Evolutionary conservation across 179 eudicot genomes (phyloP).

Genomic region (Silene coronaria): DNA sequence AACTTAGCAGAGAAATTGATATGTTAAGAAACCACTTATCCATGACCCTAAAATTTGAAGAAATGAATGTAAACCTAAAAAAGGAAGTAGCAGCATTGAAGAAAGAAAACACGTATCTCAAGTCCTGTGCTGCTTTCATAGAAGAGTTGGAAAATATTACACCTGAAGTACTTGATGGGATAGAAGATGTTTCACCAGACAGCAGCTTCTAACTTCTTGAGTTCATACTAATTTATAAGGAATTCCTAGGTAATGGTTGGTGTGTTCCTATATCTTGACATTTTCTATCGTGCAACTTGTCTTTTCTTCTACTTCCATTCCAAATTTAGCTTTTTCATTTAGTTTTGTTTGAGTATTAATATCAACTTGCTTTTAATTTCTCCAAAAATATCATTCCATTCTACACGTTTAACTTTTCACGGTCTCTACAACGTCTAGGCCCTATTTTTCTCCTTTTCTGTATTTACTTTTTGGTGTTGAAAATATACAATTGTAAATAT

Average conservation of each 20-base stretch:
- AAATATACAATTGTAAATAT: too few species aligned
- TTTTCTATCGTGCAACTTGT: neutral
- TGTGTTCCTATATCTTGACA: neutral
- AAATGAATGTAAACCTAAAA: conserved; percentile 22
- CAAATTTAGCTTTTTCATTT: too few species aligned
- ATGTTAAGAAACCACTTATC: conserved; percentile 7
- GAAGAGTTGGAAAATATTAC: conserved; percentile 20
- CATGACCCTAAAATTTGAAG: conserved; percentile 10
- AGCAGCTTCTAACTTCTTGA: neutral
- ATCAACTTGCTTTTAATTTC: too few species aligned
- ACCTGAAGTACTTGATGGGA: conserved; percentile 2
- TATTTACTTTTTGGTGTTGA: too few species aligned
- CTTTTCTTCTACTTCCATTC: neutral
- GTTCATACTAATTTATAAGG: neutral
- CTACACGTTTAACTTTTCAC: too few species aligned
- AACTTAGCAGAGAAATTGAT: conserved; percentile 31
- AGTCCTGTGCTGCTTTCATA: conserved; percentile 5
- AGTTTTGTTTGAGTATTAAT: too few species aligned
- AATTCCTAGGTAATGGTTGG: neutral
- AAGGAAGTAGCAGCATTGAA: conserved; percentile 40
- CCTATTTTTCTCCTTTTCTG: too few species aligned
- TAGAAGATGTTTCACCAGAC: conserved; percentile 2
- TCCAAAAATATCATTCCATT: too few species aligned
- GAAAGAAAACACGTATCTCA: conserved; percentile 25
- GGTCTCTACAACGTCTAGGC: too few species aligned